A percentile compares a stretch with the other conserved stretches of the same genome.
These are phyloP conservation scores for Coniferiporia sulphurascens DNA, from an alignment of 1,284 basidiomycete genomes.

Conservation along the genomic window DNA sequence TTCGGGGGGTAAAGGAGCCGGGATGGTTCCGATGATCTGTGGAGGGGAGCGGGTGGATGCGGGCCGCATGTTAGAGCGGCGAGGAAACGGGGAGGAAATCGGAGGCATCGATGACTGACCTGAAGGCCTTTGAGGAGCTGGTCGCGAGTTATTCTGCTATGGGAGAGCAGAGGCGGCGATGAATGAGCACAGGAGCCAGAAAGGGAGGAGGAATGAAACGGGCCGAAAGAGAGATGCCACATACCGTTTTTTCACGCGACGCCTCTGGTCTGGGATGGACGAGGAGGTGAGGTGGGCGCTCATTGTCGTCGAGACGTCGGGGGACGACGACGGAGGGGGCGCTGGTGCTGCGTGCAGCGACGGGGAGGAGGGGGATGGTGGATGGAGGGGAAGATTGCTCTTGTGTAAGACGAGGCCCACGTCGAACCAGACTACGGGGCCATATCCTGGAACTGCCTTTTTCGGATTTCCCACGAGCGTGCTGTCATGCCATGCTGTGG, in stretches of 20 bases:
- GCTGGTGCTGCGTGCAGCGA: slow-evolving; percentile 28
- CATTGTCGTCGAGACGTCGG: neutral
- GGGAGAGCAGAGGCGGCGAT: slow-evolving; percentile 18
- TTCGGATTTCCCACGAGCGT: neutral
- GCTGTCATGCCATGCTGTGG: neutral
- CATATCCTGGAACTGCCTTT: neutral
- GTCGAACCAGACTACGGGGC: neutral
- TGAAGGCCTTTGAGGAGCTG: slow-evolving; percentile 57
- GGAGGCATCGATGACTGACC: slow-evolving; percentile 32
- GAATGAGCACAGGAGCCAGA: neutral
- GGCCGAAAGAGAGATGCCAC: slow-evolving; percentile 21
- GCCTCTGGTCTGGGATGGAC: slow-evolving; percentile 23
- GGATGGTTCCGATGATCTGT: slow-evolving; percentile 56
- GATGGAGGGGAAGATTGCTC: slow-evolving; percentile 32
- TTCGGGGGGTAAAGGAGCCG: slow-evolving; percentile 51
- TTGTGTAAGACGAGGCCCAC: neutral
- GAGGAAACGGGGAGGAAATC: neutral
- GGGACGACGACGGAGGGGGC: slow-evolving; percentile 15
- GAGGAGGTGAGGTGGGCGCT: slow-evolving; percentile 22
- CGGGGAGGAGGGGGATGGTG: slow-evolving; percentile 29
- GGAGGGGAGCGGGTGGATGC: slow-evolving; percentile 14
- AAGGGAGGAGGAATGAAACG: neutral
- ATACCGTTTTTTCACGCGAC: slow-evolving; percentile 35
- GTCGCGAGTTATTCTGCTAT: slow-evolving; percentile 54
- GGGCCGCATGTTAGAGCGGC: neutral